Evolutionary conservation across 192 early-diverging fungal genomes (phyloP).

Genomic region (Coemansia sp.): DNA sequence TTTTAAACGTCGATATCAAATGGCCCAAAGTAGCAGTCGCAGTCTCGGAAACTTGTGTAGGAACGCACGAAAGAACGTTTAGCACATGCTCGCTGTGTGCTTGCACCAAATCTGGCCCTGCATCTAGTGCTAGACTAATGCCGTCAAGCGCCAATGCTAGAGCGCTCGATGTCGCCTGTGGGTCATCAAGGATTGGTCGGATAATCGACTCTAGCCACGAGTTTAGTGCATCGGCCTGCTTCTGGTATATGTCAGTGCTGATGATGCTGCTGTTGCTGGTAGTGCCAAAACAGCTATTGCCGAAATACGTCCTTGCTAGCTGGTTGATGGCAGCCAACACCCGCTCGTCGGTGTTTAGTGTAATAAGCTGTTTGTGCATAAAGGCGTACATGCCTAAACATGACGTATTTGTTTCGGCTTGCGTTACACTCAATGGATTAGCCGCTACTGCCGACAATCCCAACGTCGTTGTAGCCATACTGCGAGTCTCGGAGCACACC

Average conservation of each 20-base stretch:
- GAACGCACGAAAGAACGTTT: constrained; percentile 18
- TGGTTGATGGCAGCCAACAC: constrained; percentile 23
- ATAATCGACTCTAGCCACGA: constrained; percentile 26
- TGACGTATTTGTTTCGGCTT: constrained; percentile 18
- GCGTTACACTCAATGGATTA: constrained; percentile 18
- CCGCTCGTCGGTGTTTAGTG: constrained; percentile 10
- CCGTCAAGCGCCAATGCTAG: constrained; percentile 22
- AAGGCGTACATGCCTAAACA: constrained; percentile 37
- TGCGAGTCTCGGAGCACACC: constrained; percentile 36
- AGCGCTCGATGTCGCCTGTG: constrained; percentile 1
- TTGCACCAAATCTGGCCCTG: constrained; percentile 31
- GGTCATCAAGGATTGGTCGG: constrained; percentile 13
- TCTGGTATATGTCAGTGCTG: constrained; percentile 20
- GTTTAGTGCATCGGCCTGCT: constrained; percentile 17
- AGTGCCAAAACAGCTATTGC: constrained; percentile 37
- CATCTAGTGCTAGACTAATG: constrained; percentile 30
- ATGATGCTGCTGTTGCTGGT: constrained; percentile 12
- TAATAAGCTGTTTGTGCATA: constrained; percentile 18
- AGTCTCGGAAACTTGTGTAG: constrained; percentile 1
- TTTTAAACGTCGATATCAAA: constrained; percentile 25
- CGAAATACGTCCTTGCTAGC: constrained; percentile 33
- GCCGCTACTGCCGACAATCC: constrained; percentile 36
- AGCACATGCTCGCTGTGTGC: constrained; percentile 18
- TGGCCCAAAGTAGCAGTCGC: constrained; percentile 16
- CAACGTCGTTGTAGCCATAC: constrained; percentile 23